Conservation (phyloP, 1,139 yeast genomes). For the Sugiyamaella castrensis region DNA sequence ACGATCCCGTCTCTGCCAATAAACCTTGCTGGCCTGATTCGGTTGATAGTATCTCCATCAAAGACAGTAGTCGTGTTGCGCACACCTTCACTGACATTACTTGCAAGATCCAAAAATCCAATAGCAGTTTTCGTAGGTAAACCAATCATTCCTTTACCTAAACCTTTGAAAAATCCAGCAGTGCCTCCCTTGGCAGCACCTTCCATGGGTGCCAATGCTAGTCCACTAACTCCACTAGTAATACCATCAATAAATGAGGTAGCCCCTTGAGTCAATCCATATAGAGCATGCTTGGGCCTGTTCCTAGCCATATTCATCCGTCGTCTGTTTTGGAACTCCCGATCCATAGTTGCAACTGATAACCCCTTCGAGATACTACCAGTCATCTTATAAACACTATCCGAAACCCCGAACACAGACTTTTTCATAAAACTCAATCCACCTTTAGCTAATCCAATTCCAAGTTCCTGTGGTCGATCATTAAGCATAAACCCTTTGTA, state of each 20-base stretch:
- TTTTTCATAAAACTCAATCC: constrained; percentile 91
- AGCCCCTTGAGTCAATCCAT: constrained; percentile 85
- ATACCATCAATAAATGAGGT: constrained; percentile 83
- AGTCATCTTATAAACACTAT: constrained; percentile 86
- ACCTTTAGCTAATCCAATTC: constrained; percentile 94
- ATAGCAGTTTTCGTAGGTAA: constrained; percentile 96
- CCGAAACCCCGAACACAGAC: constrained; percentile 92
- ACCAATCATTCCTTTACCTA: constrained; percentile 93
- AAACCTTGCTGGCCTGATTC: constrained; percentile 78
- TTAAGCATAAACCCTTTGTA: constrained; percentile 92
- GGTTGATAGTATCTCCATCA: constrained; percentile 74
- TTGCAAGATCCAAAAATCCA: constrained; percentile 90
- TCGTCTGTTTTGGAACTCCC: constrained; percentile 71
- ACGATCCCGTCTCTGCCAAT: constrained; percentile 68
- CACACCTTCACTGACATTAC: constrained; percentile 91
- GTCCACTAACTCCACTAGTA: constrained; percentile 83
- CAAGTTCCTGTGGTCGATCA: constrained; percentile 93
- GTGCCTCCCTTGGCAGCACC: constrained; percentile 88
- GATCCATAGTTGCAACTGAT: constrained; percentile 86
- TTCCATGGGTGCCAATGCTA: constrained; percentile 86
- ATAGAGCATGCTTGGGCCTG: constrained; percentile 82
- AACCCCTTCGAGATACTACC: constrained; percentile 95
- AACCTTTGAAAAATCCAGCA: constrained; percentile 84
- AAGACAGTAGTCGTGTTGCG: constrained; percentile 89
- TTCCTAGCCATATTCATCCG: constrained; percentile 70